Percentiles rank a stretch among this genome's conserved stretches.
These are phyloP conservation scores for Linnemannia hyalina DNA, from an alignment of 192 early-diverging fungal genomes.

Conservation along the genomic window DNA sequence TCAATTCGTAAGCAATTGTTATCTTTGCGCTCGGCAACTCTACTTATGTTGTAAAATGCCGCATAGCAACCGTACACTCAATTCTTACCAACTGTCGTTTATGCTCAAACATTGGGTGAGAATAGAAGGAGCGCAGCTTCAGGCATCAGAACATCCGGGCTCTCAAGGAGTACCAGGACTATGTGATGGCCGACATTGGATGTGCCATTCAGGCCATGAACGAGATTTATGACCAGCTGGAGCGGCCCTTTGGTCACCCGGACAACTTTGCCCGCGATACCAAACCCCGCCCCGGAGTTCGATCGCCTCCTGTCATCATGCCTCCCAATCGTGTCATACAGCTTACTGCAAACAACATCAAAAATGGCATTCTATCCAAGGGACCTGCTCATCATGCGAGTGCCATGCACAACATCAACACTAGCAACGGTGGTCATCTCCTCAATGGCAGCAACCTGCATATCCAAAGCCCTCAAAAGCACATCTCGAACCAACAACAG, in stretches of 20 bases:
- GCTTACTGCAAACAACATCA: not conserved
- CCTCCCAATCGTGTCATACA: not conserved
- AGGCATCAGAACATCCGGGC: conserved; percentile 14
- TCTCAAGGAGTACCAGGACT: conserved; percentile 29
- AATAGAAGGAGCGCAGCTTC: conserved; percentile 10
- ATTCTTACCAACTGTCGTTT: too few relatives aligned
- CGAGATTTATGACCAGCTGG: conserved; percentile 45
- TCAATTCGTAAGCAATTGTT: conserved; percentile 15
- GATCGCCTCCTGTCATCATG: conserved; percentile 7
- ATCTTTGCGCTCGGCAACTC: not conserved
- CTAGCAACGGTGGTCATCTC: not conserved
- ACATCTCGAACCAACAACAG: not conserved
- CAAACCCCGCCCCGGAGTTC: conserved; percentile 15
- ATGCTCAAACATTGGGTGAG: not conserved
- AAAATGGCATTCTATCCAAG: not conserved
- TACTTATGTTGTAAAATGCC: not conserved
- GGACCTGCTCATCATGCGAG: not conserved
- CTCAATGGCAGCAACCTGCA: not conserved
- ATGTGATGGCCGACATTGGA: conserved; percentile 48
- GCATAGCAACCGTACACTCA: too few relatives aligned
- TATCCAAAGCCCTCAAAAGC: not conserved
- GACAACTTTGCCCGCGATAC: conserved; percentile 36
- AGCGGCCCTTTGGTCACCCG: conserved; percentile 35
- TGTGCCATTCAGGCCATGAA: conserved; percentile 38
- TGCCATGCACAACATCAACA: not conserved